A percentile compares a stretch with the other conserved stretches of the same genome.
Conservation (phyloP, 768 basidiomycete species). For the Mycena metata region DNA sequence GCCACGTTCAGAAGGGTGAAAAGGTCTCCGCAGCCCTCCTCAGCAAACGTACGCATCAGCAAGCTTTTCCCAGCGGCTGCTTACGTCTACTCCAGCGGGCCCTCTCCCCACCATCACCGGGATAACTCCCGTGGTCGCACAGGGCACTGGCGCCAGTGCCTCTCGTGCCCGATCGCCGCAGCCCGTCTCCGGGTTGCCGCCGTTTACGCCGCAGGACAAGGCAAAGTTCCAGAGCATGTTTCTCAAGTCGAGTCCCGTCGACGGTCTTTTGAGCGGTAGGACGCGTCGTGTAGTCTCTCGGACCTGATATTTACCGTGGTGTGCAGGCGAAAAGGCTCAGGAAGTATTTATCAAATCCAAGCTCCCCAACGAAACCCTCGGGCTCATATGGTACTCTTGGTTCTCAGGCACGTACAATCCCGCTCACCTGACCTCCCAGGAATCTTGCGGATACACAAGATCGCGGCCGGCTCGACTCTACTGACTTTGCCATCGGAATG, state of each 20-base stretch:
- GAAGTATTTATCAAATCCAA: constrained; percentile 94
- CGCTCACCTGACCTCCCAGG: constrained; percentile 60
- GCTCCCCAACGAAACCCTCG: constrained; percentile 86
- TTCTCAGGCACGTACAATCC: constrained; percentile 1
- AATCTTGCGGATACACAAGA: constrained; percentile 95
- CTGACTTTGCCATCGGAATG: constrained; percentile 97
- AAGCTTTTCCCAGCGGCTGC: constrained; percentile 26
- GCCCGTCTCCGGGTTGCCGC: constrained; percentile 65
- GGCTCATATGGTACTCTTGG: constrained; percentile 88
- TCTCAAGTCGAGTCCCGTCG: constrained; percentile 74
- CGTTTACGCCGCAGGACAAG: constrained; percentile 83
- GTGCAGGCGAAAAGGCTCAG: constrained; percentile 85
- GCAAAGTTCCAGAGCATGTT: constrained; percentile 89
- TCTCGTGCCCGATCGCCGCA: constrained; percentile 69
- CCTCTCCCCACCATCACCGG: constrained; percentile 88
- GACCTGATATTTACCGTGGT: not conserved
- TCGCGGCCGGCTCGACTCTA: constrained; percentile 87
- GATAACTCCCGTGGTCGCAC: constrained; percentile 66
- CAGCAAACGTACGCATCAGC: constrained; percentile 71
- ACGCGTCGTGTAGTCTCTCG: not conserved
- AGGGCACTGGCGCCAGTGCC: constrained; percentile 65
- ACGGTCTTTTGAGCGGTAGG: constrained; percentile 84
- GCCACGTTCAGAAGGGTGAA: constrained; percentile 91
- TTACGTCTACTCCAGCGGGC: constrained; percentile 69
- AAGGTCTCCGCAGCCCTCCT: constrained; percentile 72